A percentile compares a stretch with the other conserved stretches of the same genome.
Evolutionary conservation across 495 filamentous ascomycete species (phyloP).

Genomic region (Penicillium silybi): DNA sequence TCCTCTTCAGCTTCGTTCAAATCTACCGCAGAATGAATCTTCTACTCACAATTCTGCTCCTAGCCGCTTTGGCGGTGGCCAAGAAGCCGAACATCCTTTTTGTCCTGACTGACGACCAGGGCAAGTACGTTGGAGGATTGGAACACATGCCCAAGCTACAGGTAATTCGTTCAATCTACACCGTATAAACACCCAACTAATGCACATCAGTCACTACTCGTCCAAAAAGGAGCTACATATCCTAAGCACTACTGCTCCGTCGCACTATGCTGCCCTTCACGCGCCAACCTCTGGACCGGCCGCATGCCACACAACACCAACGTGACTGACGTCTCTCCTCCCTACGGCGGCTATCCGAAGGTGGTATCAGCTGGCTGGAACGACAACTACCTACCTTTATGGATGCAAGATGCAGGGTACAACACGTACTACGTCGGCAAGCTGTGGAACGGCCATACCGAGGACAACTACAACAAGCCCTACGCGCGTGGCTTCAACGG

Average conservation of each 20-base stretch:
- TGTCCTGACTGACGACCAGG: constrained; percentile 62
- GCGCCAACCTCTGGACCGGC: constrained; percentile 59
- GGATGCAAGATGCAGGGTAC: constrained; percentile 64
- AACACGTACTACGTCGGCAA: constrained; percentile 70
- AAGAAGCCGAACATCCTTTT: constrained; percentile 56
- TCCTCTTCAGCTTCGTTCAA: neutral
- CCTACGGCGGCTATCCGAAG: constrained; percentile 63
- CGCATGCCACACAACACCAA: constrained; percentile 66
- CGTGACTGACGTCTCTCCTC: constrained; percentile 58
- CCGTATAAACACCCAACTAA: constrained; percentile 31
- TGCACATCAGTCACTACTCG: constrained; percentile 30
- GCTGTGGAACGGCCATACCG: constrained; percentile 59
- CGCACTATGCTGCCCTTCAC: constrained; percentile 57
- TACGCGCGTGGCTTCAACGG: constrained; percentile 50
- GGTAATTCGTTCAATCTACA: constrained; percentile 39
- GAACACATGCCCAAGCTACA: constrained; percentile 54
- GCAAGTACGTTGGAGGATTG: constrained; percentile 52
- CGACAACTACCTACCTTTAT: constrained; percentile 60
- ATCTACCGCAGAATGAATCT: neutral
- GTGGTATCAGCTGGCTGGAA: constrained; percentile 59
- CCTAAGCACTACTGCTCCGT: constrained; percentile 54
- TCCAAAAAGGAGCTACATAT: constrained; percentile 48
- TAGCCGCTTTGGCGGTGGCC: constrained; percentile 5
- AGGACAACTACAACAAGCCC: constrained; percentile 54
- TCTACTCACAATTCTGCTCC: neutral